phyloP scores from a whole-genome alignment of 176 grass and related monocot genomes.

The Ensete ventricosum region DNA sequence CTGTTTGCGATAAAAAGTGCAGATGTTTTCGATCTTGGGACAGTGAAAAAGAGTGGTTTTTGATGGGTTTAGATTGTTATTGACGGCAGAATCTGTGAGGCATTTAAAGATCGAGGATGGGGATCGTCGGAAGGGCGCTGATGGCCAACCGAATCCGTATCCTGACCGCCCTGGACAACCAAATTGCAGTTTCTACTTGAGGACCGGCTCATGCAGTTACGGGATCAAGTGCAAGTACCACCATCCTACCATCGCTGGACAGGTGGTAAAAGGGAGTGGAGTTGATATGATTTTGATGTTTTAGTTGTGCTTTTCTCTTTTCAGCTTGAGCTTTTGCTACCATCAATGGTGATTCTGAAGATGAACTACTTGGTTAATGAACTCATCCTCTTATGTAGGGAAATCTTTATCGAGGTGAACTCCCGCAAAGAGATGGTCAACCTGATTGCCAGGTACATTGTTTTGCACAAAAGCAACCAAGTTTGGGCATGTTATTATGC shows the following conservation, averaged over 20 bases:
- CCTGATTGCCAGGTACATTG: conserved; percentile 44
- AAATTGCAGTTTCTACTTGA: conserved; percentile 41
- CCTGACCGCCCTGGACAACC: conserved; percentile 39
- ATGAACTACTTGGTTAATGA: neutral
- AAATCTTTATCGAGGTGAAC: conserved; percentile 24
- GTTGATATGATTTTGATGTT: too few relatives aligned
- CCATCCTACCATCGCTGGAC: conserved; percentile 28
- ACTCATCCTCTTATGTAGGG: conserved; percentile 8
- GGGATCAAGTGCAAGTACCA: conserved; percentile 43
- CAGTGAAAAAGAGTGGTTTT: neutral
- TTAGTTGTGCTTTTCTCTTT: neutral
- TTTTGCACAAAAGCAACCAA: neutral
- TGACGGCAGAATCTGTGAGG: conserved; percentile 24
- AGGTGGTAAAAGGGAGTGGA: neutral
- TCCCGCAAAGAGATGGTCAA: conserved; percentile 45
- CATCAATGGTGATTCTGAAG: neutral
- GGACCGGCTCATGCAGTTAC: conserved; percentile 35
- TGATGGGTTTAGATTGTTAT: neutral
- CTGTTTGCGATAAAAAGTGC: neutral
- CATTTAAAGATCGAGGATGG: conserved; percentile 22
- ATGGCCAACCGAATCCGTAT: conserved; percentile 17
- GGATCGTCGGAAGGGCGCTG: conserved; percentile 1
- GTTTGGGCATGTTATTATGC: neutral
- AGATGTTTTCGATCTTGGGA: neutral
- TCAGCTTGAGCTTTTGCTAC: neutral